Base-by-base conservation (phyloP, 768 basidiomycete genomes). In the Sarcodon aspratus region DNA sequence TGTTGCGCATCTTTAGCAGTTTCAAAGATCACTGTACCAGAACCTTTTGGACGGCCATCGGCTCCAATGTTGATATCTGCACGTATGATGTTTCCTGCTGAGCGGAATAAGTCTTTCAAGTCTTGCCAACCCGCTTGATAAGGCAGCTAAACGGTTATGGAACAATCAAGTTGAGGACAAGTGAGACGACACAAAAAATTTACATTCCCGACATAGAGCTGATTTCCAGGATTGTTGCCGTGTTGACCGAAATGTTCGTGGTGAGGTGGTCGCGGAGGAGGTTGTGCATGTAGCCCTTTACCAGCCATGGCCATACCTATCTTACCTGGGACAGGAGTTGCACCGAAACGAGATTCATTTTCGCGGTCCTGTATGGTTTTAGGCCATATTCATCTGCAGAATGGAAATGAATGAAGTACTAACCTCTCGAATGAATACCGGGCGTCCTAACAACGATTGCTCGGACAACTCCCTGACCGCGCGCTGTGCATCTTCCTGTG, bases 91-190 rank as follows among this genome's bases (percentile, higher is more conserved):
- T 90, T 88, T 7, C 95, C 95, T 42, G 95, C 89, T 31, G 89
- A 80, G 49, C 95, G 82, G 82, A 98, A 97, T 31, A 98, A 71
- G 64, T 98, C 95, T 61, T 98, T 98, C 49, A 98, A 69, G 63
- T 98, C 95, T 63, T 99, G 95, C 95, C 95, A 99, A 32, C 91
- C 91, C n/a, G 92, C 93, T 68, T 94, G 91, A 61, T 89, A 91
- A 2, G 93, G 94, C 31, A 98, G 68, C 94, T 97, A 54, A 6
- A 48, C 9, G 18, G 51, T 11, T 6, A 12, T 7, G 37, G 44
- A 33, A 32, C 12, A 34, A 43, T 38, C n/a, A 10, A 12, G 8
- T 7, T 1, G 3, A 45, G 15, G 33, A 46, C 15, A n/a, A 36
- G 31, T 15, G 27, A 15, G 15, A 48, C n/a, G 1, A 17, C 46